These are phyloP conservation scores for Pseudonitzschia multistriata DNA, from an alignment of 108 stramenopile species.

Conservation along the genomic window DNA sequence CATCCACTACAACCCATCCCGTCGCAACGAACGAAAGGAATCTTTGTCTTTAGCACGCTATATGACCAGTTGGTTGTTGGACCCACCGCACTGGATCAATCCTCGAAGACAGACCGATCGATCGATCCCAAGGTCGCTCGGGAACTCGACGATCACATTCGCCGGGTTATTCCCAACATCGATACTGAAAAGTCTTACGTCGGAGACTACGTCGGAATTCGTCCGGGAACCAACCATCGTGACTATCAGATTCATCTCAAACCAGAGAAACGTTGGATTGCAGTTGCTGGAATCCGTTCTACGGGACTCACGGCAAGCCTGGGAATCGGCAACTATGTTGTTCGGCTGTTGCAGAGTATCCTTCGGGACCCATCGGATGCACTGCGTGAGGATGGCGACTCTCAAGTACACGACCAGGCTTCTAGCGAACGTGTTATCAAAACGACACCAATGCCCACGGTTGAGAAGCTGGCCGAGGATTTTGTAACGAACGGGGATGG, in stretches of 20 bases:
- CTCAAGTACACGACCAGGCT: background rate
- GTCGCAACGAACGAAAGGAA: slow-evolving; percentile 72
- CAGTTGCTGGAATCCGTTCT: slow-evolving; percentile 74
- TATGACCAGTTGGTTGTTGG: slow-evolving; percentile 82
- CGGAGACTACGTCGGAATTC: slow-evolving; percentile 79
- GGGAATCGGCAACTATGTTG: slow-evolving; percentile 72
- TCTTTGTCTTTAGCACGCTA: slow-evolving; percentile 73
- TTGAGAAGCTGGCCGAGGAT: slow-evolving; percentile 47
- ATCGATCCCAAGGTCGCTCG: slow-evolving; percentile 48
- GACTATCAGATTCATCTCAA: slow-evolving; percentile 72
- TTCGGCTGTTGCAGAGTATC: slow-evolving; percentile 30
- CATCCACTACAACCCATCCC: slow-evolving; percentile 83
- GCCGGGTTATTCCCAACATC: slow-evolving; percentile 36
- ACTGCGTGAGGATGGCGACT: too few relatives aligned
- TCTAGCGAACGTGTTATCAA: background rate
- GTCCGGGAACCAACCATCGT: slow-evolving; percentile 70
- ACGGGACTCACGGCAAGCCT: slow-evolving; percentile 79
- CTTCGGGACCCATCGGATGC: slow-evolving; percentile 23
- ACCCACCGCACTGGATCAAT: slow-evolving; percentile 79
- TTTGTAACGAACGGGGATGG: slow-evolving; percentile 53
- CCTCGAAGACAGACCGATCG: slow-evolving; percentile 45
- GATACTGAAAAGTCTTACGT: slow-evolving; percentile 36
- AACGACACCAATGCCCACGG: slow-evolving; percentile 53
- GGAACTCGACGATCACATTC: slow-evolving; percentile 37
- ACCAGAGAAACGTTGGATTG: slow-evolving; percentile 48